Evolutionary conservation across 257 asterid species (phyloP).

Genomic region (Solanum pinnatisectum): DNA sequence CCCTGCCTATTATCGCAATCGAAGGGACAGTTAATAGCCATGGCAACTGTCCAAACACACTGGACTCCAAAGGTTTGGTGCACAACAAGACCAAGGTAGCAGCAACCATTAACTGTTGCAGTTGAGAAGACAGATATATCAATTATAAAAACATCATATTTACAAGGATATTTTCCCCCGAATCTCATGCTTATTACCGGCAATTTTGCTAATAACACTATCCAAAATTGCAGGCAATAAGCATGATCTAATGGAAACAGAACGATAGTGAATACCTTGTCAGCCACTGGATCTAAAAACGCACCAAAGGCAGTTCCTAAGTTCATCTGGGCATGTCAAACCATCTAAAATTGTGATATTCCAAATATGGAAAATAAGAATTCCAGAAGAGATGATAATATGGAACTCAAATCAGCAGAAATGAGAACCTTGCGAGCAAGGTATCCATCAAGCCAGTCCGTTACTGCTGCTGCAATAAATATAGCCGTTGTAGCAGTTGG

Average conservation of each 20-base stretch:
- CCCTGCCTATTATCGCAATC: constrained; percentile 89
- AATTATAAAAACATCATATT: background rate
- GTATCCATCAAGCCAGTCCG: constrained; percentile 99
- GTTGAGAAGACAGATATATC: constrained; percentile 1
- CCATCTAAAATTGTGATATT: constrained; percentile 2
- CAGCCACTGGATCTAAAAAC: constrained; percentile 98
- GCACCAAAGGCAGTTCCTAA: constrained; percentile 94
- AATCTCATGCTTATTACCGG: background rate
- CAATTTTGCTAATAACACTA: background rate
- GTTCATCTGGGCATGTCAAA: constrained; percentile 59
- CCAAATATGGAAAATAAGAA: background rate
- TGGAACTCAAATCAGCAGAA: constrained; percentile 1
- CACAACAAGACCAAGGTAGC: constrained; percentile 90
- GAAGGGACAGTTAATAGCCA: constrained; percentile 88
- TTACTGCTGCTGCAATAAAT: constrained; percentile 75
- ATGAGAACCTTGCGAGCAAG: constrained; percentile 81
- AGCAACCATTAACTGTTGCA: constrained; percentile 92
- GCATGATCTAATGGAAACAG: background rate
- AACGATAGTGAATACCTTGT: constrained; percentile 46
- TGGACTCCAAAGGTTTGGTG: constrained; percentile 64
- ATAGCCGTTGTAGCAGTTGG: constrained; percentile 74
- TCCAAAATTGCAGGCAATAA: background rate
- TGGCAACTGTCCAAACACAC: constrained; percentile 63
- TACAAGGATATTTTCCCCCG: background rate
- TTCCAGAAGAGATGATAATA: constrained; percentile 1